A percentile compares a stretch with the other conserved stretches of the same genome.
Conservation (phyloP, 768 basidiomycete species). For the Russula sp. region DNA sequence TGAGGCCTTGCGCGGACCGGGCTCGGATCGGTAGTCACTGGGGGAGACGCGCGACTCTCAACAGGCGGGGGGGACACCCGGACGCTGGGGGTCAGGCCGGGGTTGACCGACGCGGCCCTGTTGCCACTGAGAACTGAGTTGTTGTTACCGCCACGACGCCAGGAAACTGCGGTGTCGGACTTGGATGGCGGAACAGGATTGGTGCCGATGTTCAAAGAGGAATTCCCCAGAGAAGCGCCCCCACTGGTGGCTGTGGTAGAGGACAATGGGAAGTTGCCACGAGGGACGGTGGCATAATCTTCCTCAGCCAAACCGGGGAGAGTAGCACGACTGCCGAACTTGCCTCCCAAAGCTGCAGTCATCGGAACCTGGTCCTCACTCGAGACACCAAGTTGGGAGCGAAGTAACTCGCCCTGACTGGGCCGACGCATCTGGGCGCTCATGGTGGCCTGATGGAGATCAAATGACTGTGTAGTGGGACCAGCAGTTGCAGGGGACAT, state of each 20-base stretch:
- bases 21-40: constrained; percentile 28
- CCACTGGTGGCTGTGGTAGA: constrained; percentile 69
- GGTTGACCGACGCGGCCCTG: constrained; percentile 43
- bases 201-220: constrained; percentile 37
- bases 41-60: constrained; percentile 53
- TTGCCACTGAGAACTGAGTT: constrained; percentile 67
- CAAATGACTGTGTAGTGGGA: constrained; percentile 57
- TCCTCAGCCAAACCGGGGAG: constrained; percentile 42
- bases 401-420: constrained; percentile 61
- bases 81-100: constrained; percentile 48
- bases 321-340: constrained; percentile 60
- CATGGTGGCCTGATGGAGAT: constrained; percentile 50
- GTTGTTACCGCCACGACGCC: constrained; percentile 68
- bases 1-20: constrained; percentile 61
- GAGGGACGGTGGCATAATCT: constrained; percentile 25
- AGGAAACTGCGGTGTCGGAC: constrained; percentile 72
- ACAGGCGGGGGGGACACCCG: constrained; percentile 68
- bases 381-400: constrained; percentile 49
- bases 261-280: constrained; percentile 27
- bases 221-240: constrained; percentile 60
- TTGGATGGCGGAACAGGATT: constrained; percentile 53
- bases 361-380: constrained; percentile 64
- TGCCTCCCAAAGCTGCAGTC: constrained; percentile 74
- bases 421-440: constrained; percentile 60
- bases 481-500: constrained; percentile 70